Percentiles rank a stretch among this genome's conserved stretches.
These are phyloP conservation scores for Leishmania turanica DNA, from an alignment of 208 protist species.

Conservation along the genomic window DNA sequence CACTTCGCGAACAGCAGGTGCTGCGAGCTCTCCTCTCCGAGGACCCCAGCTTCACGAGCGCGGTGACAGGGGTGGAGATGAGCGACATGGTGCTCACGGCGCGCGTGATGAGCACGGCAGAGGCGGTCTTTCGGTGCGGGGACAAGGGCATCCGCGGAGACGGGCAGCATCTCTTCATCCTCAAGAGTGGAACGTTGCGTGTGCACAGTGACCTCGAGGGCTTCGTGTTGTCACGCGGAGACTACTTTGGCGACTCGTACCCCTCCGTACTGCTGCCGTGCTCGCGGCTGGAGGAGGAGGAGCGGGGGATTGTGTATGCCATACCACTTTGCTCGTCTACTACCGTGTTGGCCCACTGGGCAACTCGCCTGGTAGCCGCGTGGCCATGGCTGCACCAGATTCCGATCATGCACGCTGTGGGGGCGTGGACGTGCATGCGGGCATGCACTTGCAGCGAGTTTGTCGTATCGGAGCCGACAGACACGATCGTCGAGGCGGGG, in stretches of 20 bases:
- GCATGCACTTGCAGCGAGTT: conserved; percentile 43
- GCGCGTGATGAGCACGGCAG: conserved; percentile 56
- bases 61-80: conserved; percentile 35
- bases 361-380: conserved; percentile 29
- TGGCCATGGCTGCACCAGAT: conserved; percentile 36
- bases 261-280: conserved; percentile 38
- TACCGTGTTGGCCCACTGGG: conserved; percentile 36
- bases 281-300: conserved; percentile 47
- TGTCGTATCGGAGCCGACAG: conserved; percentile 19
- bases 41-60: conserved; percentile 36
- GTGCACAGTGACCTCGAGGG: conserved; percentile 45
- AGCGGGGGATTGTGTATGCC: conserved; percentile 58
- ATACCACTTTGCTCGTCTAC: conserved; percentile 53
- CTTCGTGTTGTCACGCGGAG: conserved; percentile 46
- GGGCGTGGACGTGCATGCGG: conserved; percentile 54
- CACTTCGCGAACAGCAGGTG: conserved; percentile 67
- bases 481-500: conserved; percentile 38
- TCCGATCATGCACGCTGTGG: conserved; percentile 57
- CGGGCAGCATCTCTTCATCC: conserved; percentile 61
- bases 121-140: conserved; percentile 50
- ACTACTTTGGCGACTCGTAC: conserved; percentile 78
- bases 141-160: conserved; percentile 60
- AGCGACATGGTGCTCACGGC: conserved; percentile 50
- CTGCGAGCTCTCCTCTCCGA: conserved; percentile 49
- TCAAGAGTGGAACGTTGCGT: conserved; percentile 60